Evolutionary conservation across 257 asterid genomes (phyloP), one percentile per base, ranked within the genome.

Genomic region (Gentiana straminea): DNA sequence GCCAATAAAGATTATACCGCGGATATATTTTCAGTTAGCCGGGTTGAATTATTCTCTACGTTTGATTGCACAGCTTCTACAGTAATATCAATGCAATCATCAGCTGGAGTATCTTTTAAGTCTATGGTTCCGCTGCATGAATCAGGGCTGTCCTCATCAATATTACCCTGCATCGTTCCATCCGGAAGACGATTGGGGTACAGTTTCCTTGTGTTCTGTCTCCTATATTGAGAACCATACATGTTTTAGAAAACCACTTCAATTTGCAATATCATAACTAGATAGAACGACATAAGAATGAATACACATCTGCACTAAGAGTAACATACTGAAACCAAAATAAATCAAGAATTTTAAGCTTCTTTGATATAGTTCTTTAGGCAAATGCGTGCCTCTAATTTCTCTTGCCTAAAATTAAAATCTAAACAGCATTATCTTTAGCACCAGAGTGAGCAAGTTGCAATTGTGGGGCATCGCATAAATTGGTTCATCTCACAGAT

Each of bases 171-270:
- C 33, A 71, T 24, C 65, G 69, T 73, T 58, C 66, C 73, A 54
- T 70, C 68, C 58, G 68, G 58, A 4, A 79, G 82, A 58, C 59
- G 78, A 58, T 76, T 78, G 7, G 59, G 68, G 58, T 71, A 67
- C 67, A 68, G 51, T 64, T 80, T 84, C 95, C 83, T 91, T 13
- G 65, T 54, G 33, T 66, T 78, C 36, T 83, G 86, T 68, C 73
- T 83, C 77, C 79, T 87, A 52, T 68, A 78, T 52, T 81, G 89
- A 58, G 71, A 71, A 63, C 98, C 87, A 89, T 74, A 81, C 55
- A 69, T 38, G 58, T 59, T 59, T 68, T 54, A 65, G 51, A 24
- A 36, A 7, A 64, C 41, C 46, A 66, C 57, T 66, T 39, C 52
- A 4, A 39, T 51, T 43, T 36, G 58, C 8, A 35, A 44, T 59